Base-by-base conservation (phyloP, 2,329 filamentous ascomycete species). In the Fusarium drepaniforme region DNA sequence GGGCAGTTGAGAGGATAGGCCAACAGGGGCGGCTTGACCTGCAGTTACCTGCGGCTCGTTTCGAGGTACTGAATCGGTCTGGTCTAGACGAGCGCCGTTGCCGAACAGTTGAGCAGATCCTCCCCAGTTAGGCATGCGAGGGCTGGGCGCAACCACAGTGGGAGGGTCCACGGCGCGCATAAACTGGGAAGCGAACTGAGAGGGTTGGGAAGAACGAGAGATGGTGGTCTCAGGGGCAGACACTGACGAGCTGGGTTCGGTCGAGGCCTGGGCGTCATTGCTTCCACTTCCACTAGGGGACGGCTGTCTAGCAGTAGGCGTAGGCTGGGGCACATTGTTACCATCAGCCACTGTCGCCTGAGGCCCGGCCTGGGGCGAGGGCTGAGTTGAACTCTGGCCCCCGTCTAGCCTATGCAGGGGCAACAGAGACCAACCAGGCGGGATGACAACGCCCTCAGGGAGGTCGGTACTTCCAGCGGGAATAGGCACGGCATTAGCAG, bases 371-470 rank as follows among this genome's bases (percentile, higher is more conserved):
- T 78, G 78, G 12, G 77, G 74, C 18, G 60, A 78, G 21, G 56
- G 80, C 16, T 80, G 77, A 5, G 75, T 75, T 23, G 76, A 78
- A 21, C 23, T 53, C 40, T 72, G 67, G 18, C 67, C 62, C 9
- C 82, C 84, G 61, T 89, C 87, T 11, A 90, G 75, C 28, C 89
- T 86, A 73, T 92, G 88, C 3, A 93, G 84, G 28, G 91, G 91
- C 56, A 93, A 83, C 44, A 93, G 81, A 25, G 90, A 89, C 91
- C 91, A 93, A 7, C 91, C 91, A 33, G 88, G 86, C 3, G 91
- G 91, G 23, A 93, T 87, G 7, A 88, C 86, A n/a, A 93, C 86
- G 8, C 91, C 91, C 64, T 90, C 88, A 0, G 91, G 91, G 11
- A 93, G 84, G 9, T 92, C 90, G 23, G 88, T 81, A 75, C 90